Percentiles rank a stretch among this genome's conserved stretches.
These are phyloP conservation scores for Annulohypoxylon bovei DNA, from an alignment of 495 filamentous ascomycete species.

Conservation along the genomic window DNA sequence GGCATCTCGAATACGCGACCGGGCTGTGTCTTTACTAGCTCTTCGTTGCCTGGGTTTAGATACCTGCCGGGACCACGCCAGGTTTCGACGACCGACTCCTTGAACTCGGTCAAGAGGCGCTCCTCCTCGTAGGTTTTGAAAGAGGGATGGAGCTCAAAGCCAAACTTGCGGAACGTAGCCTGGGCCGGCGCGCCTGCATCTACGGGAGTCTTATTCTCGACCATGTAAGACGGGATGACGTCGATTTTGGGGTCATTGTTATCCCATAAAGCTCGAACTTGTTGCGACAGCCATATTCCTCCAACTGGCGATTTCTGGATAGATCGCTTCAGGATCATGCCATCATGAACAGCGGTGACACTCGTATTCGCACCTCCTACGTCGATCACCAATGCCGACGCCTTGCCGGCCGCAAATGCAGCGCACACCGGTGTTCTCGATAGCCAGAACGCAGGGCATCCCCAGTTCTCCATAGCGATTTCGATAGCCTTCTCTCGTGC, in stretches of 20 bases:
- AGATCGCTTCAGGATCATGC: slow-evolving; percentile 90
- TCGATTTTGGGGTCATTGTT: slow-evolving; percentile 79
- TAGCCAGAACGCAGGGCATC: slow-evolving; percentile 91
- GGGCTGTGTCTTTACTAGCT: slow-evolving; percentile 68
- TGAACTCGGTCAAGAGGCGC: slow-evolving; percentile 92
- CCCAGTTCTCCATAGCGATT: slow-evolving; percentile 95
- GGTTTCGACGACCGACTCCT: slow-evolving; percentile 93
- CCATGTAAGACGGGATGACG: slow-evolving; percentile 84
- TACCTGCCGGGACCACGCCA: slow-evolving; percentile 86
- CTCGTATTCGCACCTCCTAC: slow-evolving; percentile 91
- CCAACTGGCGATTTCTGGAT: slow-evolving; percentile 84
- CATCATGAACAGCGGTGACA: slow-evolving; percentile 92
- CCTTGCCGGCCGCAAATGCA: slow-evolving; percentile 88
- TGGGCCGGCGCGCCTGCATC: slow-evolving; percentile 86
- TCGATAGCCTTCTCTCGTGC: slow-evolving; percentile 91
- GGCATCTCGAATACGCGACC: slow-evolving; percentile 95
- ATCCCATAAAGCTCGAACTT: slow-evolving; percentile 83
- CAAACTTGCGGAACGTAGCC: slow-evolving; percentile 65
- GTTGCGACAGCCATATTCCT: slow-evolving; percentile 87
- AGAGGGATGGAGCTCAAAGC: slow-evolving; percentile 70
- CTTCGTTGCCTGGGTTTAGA: slow-evolving; percentile 68
- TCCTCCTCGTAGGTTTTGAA: slow-evolving; percentile 90
- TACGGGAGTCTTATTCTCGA: slow-evolving; percentile 85
- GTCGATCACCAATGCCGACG: slow-evolving; percentile 90
- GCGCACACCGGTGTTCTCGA: slow-evolving; percentile 66